These are phyloP conservation scores for Rhynchosporium secalis DNA, from an alignment of 2,329 filamentous ascomycete genomes.

Conservation along the genomic window DNA sequence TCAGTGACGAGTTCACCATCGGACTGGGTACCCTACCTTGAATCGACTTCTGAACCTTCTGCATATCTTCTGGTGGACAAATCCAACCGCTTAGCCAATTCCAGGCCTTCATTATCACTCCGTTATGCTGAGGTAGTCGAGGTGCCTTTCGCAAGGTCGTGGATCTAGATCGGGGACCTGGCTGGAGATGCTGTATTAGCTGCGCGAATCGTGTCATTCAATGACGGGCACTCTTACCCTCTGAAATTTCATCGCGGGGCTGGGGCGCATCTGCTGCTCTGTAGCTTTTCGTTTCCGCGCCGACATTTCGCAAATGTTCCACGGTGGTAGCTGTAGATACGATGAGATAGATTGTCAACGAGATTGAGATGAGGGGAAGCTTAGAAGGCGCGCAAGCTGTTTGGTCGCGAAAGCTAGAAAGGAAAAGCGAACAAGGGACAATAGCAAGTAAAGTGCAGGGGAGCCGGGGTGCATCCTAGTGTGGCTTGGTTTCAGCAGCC, in stretches of 20 bases:
- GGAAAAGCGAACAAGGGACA: background rate
- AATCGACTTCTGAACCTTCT: background rate
- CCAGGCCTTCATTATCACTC: background rate
- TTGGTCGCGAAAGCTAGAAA: background rate
- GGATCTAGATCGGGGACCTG: background rate
- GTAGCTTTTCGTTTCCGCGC: conserved; percentile 33
- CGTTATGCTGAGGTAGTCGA: background rate
- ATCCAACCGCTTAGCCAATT: conserved; percentile 2
- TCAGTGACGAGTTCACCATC: background rate
- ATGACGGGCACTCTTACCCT: background rate
- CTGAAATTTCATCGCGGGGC: conserved; percentile 15
- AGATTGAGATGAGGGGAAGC: background rate
- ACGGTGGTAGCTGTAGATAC: background rate
- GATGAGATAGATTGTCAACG: conserved; percentile 18
- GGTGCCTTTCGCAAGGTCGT: conserved; percentile 5
- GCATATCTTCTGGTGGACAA: background rate
- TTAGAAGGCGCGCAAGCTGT: background rate
- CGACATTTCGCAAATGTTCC: conserved; percentile 28
- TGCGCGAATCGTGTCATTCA: conserved; percentile 13
- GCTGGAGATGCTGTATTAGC: conserved; percentile 10
- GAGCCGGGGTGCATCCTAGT: background rate
- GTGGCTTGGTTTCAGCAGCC: too few species aligned
- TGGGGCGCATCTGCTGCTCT: conserved; percentile 28
- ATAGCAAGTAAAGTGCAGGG: background rate
- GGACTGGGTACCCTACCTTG: background rate